Base-by-base conservation (phyloP, 1,139 yeast genomes). In the Yamadazyma dushanensis region DNA sequence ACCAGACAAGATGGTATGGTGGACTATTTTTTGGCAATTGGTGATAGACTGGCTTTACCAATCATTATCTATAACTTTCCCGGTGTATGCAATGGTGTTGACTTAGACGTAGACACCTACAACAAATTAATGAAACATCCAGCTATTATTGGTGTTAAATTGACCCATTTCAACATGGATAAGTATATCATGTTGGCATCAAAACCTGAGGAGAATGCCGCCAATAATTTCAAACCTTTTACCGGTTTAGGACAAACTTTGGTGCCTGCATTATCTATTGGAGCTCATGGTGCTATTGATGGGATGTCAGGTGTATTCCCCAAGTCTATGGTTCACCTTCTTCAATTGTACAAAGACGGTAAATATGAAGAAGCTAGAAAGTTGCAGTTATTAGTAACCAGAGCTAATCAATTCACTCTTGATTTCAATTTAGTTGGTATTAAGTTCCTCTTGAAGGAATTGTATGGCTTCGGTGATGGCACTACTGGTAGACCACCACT, bases 171-270 rank as follows among this genome's bases (percentile, higher is more conserved):
- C 43, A 66, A 65, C 48, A 56, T 64, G 43, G 69, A 46, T 53
- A 57, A 47, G 47, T 65, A 61, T 39, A 56, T 65, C 15, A 51
- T 66, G 37, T 54, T 72, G 32, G 73, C 71, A 3, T 53, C 61
- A 19, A 56, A 58, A 44, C 60, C 16, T 3, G 61, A 38, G 16
- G 31, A 36, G n/a, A 38, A 64, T 26, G 53, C 54, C 24, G 56
- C 61, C 28, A 43, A 52, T 42, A 61, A 66, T 46, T 72, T 72
- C 56, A 45, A 55, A 34, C 53, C 65, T 14, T 63, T 70, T 50
- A 67, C 76, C n/a, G 78, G 78, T 8, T 55, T 72, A 24, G 78
- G 78, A 19, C 77, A 72, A 51, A 55, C 70, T 27, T 52, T 72
- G 39, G 49, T 71, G 20, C 76, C 78, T 13, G 68, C 72, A 5